Percentiles rank a stretch among this genome's conserved stretches.
phyloP scores from a whole-genome alignment of 176 grass and related monocot genomes.

The Musa schizocarpa region DNA sequence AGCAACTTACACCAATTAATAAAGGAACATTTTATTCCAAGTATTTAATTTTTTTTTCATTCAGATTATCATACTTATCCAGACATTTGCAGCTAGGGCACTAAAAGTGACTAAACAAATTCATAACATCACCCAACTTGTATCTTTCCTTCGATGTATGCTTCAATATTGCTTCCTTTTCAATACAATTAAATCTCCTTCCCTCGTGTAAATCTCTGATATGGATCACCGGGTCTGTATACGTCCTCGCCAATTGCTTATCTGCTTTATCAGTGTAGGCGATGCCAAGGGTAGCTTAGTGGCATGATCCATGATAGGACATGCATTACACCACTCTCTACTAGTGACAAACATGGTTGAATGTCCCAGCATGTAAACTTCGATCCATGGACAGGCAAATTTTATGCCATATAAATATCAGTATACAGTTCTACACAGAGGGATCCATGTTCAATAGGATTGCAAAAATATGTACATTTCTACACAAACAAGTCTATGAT shows the following conservation, averaged over 20 bases:
- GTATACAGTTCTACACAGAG: background rate
- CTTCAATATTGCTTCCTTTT: background rate
- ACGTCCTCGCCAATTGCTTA: too few relatives aligned
- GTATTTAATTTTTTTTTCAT: too few relatives aligned
- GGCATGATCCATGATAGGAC: background rate
- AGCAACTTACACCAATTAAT: too few relatives aligned
- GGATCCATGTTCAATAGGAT: background rate
- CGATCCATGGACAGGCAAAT: background rate
- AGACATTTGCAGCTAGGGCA: background rate
- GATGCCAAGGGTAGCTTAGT: background rate
- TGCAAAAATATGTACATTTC: background rate
- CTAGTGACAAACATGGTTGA: background rate
- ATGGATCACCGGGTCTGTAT: too few relatives aligned
- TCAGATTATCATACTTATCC: too few relatives aligned
- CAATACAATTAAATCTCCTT: too few relatives aligned
- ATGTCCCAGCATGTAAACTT: background rate
- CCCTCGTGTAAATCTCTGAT: too few relatives aligned
- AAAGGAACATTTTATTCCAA: too few relatives aligned
- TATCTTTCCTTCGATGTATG: background rate
- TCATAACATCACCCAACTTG: background rate
- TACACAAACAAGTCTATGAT: background rate
- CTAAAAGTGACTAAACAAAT: background rate
- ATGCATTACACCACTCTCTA: background rate
- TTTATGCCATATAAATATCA: background rate
- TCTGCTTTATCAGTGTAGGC: too few relatives aligned